Percentiles rank a stretch among this genome's conserved stretches.
phyloP scores from a whole-genome alignment of 768 basidiomycete genomes.

The Cystobasidium tubakii region DNA sequence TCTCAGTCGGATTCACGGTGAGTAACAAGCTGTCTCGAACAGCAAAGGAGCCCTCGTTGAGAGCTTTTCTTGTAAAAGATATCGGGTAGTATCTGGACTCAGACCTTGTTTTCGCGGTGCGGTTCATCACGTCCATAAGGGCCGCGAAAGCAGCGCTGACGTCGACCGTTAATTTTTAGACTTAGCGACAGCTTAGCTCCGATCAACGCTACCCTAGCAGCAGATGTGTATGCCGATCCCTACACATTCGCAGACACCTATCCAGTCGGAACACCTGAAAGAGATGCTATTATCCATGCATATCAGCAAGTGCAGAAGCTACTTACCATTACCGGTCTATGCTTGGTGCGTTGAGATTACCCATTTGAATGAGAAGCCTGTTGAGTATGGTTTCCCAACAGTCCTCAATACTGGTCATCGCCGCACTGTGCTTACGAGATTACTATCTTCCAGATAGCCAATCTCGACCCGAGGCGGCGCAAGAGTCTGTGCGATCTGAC shows the following conservation, averaged over 20 bases:
- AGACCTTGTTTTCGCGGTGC: no score
- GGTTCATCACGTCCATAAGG: no score
- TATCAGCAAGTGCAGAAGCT: constrained; percentile 39
- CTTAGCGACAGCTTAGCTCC: no score
- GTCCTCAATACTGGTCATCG: constrained; percentile 13
- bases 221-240: constrained; percentile 45
- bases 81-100: constrained; percentile 49
- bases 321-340: constrained; percentile 42
- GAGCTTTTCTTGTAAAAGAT: constrained; percentile 43
- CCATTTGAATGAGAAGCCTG: no score
- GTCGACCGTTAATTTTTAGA: no score
- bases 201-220: constrained; percentile 45
- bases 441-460: constrained; percentile 9
- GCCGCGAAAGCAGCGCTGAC: no score
- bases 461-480: not conserved
- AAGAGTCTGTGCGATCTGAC: not conserved
- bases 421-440: not conserved
- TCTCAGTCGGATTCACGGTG: constrained; percentile 42
- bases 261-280: constrained; percentile 34
- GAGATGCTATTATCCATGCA: constrained; percentile 37
- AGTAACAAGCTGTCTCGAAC: not conserved
- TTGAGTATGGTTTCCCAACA: not conserved
- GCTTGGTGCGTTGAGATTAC: not conserved
- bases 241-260: constrained; percentile 39
- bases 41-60: no score